Base-by-base conservation (phyloP, 768 basidiomycete genomes). In the Coprinopsis marcescibilis region DNA sequence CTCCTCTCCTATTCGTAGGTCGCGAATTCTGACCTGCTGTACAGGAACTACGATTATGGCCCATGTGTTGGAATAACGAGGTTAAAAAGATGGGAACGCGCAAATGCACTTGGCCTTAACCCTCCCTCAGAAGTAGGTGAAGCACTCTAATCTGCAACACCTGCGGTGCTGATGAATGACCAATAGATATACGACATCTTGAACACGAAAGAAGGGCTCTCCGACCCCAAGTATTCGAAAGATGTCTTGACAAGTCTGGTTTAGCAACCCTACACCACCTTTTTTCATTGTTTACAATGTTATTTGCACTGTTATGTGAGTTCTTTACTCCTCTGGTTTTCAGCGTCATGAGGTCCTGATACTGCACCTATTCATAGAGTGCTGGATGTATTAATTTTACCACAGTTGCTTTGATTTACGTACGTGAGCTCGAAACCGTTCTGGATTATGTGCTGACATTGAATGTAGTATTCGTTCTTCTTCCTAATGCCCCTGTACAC, bases 71-170 rank as follows among this genome's bases (percentile, higher is more conserved):
- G 89, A 0, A 74, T 89, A 45, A 77, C 81, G n/a, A 80, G 93
- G 23, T 65, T 95, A 12, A 81, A 93, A 51, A 73, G 94, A 30
- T 97, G 92, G 90, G 78, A 93, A 58, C 74, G 93, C 40, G 94
- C 94, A 0, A 62, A 81, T 21, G 72, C 74, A 8, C 70, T 94
- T 36, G 90, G 90, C 2, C 67, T 96, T 15, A 72, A 83, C 38
- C 94, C 93, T 12, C 92, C 91, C 2, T 52, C 59, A 13, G 88
- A 91, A 72, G 91, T 86, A 55, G 48, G 78, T 45, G 30, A 27
- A 46, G 3, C 2, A 20, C 30, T 32, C 30, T 8, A 32, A 8
- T 32, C n/a, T 8, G 30, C 30, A 27, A 15, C n/a, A 5, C 34
- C 24, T 6, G n/a, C 1, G 2, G 13, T 20, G 3, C 13, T 17